These are phyloP conservation scores for Rubia yunnanensis DNA, from an alignment of 257 asterid species.

Conservation along the genomic window DNA sequence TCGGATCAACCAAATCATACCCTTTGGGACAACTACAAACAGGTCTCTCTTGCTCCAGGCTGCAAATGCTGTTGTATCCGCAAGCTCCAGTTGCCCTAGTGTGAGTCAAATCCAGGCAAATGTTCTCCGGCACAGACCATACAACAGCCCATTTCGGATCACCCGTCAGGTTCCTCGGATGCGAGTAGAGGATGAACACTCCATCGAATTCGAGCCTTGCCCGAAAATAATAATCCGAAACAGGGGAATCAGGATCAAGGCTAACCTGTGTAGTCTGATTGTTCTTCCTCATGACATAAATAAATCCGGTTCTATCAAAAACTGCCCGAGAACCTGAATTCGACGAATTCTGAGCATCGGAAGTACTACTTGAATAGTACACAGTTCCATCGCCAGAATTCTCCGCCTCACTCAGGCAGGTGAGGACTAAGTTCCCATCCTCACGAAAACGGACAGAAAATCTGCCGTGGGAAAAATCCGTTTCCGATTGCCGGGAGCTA, in stretches of 20 bases:
- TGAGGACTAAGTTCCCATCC: conserved; percentile 37
- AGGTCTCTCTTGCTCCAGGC: conserved; percentile 23
- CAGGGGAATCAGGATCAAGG: conserved; percentile 5
- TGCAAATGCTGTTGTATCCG: conserved; percentile 50
- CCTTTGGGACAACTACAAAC: conserved; percentile 41
- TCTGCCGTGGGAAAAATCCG: conserved; percentile 34
- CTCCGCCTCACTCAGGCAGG: conserved; percentile 16
- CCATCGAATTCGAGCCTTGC: conserved; percentile 43
- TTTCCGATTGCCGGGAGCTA: conserved; percentile 10
- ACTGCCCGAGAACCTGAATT: background rate
- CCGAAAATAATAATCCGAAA: conserved; percentile 24
- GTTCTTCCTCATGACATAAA: conserved; percentile 23
- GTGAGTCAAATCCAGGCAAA: conserved; percentile 16
- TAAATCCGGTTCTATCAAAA: conserved; percentile 22
- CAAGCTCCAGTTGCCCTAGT: conserved; percentile 46
- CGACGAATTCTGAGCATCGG: conserved; percentile 14
- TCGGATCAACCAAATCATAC: conserved; percentile 32
- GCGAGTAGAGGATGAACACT: conserved; percentile 32
- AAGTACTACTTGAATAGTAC: conserved; percentile 28
- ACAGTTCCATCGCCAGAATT: conserved; percentile 23
- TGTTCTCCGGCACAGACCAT: conserved; percentile 27
- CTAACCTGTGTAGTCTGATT: conserved; percentile 5
- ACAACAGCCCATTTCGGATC: conserved; percentile 23
- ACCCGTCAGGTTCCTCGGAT: conserved; percentile 21
- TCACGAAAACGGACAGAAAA: conserved; percentile 30